Percentiles rank a stretch among this genome's conserved stretches.
These are phyloP conservation scores for Phyllosticta citribraziliensis DNA, from an alignment of 2,329 filamentous ascomycete species.

Conservation along the genomic window DNA sequence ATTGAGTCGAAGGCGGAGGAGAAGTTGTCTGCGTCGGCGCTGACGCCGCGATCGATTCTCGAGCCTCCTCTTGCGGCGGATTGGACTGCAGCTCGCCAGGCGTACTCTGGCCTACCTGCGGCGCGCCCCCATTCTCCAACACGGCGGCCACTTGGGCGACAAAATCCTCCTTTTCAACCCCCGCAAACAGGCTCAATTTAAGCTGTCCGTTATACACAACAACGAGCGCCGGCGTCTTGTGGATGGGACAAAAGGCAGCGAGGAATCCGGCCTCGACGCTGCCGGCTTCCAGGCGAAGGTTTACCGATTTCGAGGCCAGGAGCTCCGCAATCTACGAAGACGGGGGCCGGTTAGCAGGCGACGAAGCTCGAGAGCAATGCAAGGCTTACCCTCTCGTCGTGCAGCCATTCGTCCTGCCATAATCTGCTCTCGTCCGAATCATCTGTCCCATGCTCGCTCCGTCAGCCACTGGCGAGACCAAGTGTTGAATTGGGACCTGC, in stretches of 20 bases:
- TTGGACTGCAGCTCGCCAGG: neutral
- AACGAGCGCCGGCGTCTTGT: slow-evolving; percentile 66
- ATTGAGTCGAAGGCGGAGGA: slow-evolving; percentile 1
- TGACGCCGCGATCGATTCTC: neutral
- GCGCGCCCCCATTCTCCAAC: slow-evolving; percentile 10
- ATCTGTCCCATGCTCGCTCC: slow-evolving; percentile 40
- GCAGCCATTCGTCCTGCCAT: slow-evolving; percentile 64
- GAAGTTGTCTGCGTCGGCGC: slow-evolving; percentile 10
- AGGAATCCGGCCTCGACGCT: slow-evolving; percentile 76
- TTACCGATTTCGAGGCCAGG: slow-evolving; percentile 54
- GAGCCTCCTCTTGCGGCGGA: neutral
- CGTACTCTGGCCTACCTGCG: neutral
- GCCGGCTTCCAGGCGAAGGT: slow-evolving; percentile 59
- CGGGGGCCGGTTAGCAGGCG: slow-evolving; percentile 1
- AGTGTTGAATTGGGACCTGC: neutral
- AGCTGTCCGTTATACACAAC: slow-evolving; percentile 71
- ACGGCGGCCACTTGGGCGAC: slow-evolving; percentile 39
- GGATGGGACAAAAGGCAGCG: slow-evolving; percentile 72
- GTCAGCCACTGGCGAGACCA: neutral
- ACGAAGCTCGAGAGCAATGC: neutral
- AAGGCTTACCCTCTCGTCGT: slow-evolving; percentile 26
- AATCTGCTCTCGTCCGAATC: slow-evolving; percentile 54
- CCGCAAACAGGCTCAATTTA: slow-evolving; percentile 63
- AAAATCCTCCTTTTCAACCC: slow-evolving; percentile 57
- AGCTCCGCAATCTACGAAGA: slow-evolving; percentile 31